Evolutionary conservation across 352 stramenopile genomes (phyloP).

Genomic region (Pythium pectinolyticum): DNA sequence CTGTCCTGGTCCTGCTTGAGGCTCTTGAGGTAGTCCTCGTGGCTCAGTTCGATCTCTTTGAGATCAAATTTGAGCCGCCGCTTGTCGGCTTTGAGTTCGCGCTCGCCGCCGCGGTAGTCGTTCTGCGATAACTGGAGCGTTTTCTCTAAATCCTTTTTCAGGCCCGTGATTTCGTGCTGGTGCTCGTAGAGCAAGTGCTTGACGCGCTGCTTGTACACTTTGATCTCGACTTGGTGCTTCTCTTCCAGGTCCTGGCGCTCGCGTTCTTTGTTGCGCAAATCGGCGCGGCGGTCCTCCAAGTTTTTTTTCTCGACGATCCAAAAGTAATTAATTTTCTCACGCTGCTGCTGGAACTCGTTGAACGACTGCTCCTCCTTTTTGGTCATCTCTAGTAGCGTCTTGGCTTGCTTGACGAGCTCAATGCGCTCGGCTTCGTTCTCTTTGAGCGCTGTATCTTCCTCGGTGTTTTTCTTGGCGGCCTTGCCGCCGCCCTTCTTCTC

Average conservation of each 20-base stretch:
- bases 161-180: constrained; percentile 90
- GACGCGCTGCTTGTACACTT: constrained; percentile 96
- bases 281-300: constrained; percentile 91
- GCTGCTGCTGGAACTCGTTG: constrained; percentile 95
- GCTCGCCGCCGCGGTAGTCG: constrained; percentile 85
- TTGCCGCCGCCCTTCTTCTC: constrained; percentile 59
- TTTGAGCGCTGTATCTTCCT: constrained; percentile 56
- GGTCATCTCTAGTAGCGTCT: constrained; percentile 72
- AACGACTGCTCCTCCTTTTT: constrained; percentile 92
- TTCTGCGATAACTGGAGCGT: constrained; percentile 90
- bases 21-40: constrained; percentile 92
- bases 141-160: constrained; percentile 90
- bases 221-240: constrained; percentile 95
- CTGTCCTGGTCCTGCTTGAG: constrained; percentile 93
- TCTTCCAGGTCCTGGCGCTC: constrained; percentile 95
- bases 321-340: constrained; percentile 97
- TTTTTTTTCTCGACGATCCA: constrained; percentile 98
- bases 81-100: constrained; percentile 89
- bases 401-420: constrained; percentile 76
- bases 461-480: constrained; percentile 42
- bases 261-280: constrained; percentile 93
- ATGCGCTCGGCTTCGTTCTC: constrained; percentile 71
- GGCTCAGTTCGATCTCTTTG: constrained; percentile 91
- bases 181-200: constrained; percentile 96
- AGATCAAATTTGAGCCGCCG: constrained; percentile 86